Evolutionary conservation across 305 asterid genomes (phyloP).

Genomic region (Fraxinus ornus): DNA sequence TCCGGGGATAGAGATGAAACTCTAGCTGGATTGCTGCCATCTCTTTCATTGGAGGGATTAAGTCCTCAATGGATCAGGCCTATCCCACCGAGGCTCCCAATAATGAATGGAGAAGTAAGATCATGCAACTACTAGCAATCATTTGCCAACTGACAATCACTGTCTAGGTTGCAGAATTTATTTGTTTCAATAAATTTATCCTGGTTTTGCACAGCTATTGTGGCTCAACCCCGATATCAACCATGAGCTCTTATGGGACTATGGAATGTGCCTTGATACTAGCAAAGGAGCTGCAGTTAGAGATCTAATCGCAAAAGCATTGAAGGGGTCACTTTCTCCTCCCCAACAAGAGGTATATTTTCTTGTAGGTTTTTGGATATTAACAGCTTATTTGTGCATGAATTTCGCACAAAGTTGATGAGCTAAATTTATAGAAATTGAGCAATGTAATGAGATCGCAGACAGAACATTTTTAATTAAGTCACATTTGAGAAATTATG

Average conservation of each 20-base stretch:
- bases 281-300: constrained; percentile 91
- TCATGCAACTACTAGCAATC: constrained; percentile 13
- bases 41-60: constrained; percentile 67
- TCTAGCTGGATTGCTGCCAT: constrained; percentile 59
- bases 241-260: constrained; percentile 93
- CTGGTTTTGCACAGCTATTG: constrained; percentile 57
- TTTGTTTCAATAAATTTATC: constrained; percentile 6
- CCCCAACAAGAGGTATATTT: constrained; percentile 77
- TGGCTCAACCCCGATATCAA: constrained; percentile 87
- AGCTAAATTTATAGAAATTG: neutral
- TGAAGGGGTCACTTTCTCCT: constrained; percentile 86
- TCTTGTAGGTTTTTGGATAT: constrained; percentile 15
- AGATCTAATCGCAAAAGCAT: constrained; percentile 83
- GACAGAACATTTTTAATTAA: neutral
- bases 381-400: constrained; percentile 2
- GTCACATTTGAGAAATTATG: neutral
- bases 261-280: constrained; percentile 97
- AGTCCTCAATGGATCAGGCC: constrained; percentile 93
- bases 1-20: constrained; percentile 81
- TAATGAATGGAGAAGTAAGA: constrained; percentile 86
- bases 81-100: constrained; percentile 84
- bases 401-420: neutral
- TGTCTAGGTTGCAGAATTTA: constrained; percentile 3
- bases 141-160: constrained; percentile 15
- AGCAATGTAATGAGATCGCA: neutral